phyloP scores from a whole-genome alignment of 305 asterid species.

The Rubia tinctorum region DNA sequence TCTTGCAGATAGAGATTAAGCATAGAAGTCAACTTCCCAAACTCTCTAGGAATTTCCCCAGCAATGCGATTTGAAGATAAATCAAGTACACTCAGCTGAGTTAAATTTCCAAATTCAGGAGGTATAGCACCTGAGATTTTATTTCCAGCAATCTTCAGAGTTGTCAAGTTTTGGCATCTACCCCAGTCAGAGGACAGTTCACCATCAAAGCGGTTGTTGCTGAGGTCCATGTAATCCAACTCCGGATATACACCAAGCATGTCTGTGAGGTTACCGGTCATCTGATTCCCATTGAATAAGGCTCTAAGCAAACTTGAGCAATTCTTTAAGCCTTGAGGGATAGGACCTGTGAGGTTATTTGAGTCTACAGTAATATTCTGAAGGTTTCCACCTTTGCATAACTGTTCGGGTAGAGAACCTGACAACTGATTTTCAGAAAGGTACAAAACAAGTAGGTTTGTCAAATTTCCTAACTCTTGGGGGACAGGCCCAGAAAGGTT shows the following conservation, averaged over 20 bases:
- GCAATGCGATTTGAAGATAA: constrained; percentile 9
- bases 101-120: not conserved
- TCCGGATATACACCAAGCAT: constrained; percentile 21
- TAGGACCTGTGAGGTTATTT: not conserved
- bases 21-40: constrained; percentile 13
- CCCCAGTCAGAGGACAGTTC: not conserved
- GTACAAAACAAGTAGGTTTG: not conserved
- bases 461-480: not conserved
- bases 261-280: constrained; percentile 22
- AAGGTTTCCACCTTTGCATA: not conserved
- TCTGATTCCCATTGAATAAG: constrained; percentile 10
- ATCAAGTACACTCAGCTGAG: constrained; percentile 3
- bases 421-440: not conserved
- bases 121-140: constrained; percentile 7
- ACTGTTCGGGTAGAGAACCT: not conserved
- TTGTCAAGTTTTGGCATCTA: not conserved
- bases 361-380: not conserved
- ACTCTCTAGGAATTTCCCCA: constrained; percentile 19
- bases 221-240: constrained; percentile 11
- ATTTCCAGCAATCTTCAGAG: constrained; percentile 1
- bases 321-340: not conserved
- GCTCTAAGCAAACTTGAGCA: not conserved
- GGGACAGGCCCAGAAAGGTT: not conserved
- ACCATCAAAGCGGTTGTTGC: constrained; percentile 1
- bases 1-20: constrained; percentile 10